Conservation (phyloP, 148 eudicot genomes). For the Cornus kousa region DNA sequence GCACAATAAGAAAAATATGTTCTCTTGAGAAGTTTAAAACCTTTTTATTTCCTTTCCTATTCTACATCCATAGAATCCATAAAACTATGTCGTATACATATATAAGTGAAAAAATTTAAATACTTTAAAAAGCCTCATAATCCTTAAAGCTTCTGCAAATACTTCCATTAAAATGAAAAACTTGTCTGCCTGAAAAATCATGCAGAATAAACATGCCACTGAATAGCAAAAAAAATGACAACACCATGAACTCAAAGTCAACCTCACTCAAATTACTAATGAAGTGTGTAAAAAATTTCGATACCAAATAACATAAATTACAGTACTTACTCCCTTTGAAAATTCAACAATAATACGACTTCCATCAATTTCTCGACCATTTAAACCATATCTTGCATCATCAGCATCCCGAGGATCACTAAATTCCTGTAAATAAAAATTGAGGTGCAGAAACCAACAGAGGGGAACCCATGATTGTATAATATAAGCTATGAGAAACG, state of each 20-base stretch:
- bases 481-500: neutral
- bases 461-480: constrained; percentile 22
- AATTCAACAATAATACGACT: constrained; percentile 77
- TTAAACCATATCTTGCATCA: constrained; percentile 77
- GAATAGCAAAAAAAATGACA: neutral
- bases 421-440: constrained; percentile 56
- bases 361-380: constrained; percentile 82
- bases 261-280: neutral
- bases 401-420: constrained; percentile 96
- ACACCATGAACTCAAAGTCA: neutral
- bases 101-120: too few relatives aligned
- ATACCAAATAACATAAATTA: neutral
- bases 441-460: constrained; percentile 16
- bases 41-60: too few relatives aligned
- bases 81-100: neutral
- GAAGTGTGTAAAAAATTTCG: neutral
- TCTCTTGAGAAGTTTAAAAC: too few relatives aligned
- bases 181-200: neutral
- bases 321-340: constrained; percentile 72
- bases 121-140: too few relatives aligned
- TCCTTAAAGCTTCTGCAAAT: too few relatives aligned
- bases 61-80: neutral
- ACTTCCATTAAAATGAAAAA: neutral
- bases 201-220: neutral
- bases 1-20: neutral